phyloP scores from a whole-genome alignment of 2,329 filamentous ascomycete species.

The Cladophialophora immunda region DNA sequence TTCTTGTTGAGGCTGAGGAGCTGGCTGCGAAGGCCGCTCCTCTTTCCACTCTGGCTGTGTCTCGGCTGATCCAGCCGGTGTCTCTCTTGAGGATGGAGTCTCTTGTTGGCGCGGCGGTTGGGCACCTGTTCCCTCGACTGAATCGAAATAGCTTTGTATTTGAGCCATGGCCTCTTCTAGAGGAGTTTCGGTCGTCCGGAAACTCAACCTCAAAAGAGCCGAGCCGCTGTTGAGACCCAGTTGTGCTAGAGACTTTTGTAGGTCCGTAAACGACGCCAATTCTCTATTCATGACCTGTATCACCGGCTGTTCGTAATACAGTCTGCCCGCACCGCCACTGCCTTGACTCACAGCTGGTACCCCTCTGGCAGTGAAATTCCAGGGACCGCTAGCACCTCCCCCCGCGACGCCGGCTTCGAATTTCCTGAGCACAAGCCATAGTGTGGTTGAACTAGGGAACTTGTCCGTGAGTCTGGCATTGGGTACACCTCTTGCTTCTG shows the following conservation, averaged over 20 bases:
- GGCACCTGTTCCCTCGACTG: conserved; percentile 25
- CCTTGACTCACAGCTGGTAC: conserved; percentile 69
- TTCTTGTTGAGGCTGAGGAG: conserved; percentile 24
- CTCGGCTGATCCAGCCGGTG: conserved; percentile 30
- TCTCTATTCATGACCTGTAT: conserved; percentile 85
- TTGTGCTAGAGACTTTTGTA: conserved; percentile 89
- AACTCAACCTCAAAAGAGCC: conserved; percentile 79
- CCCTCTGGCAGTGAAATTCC: conserved; percentile 84
- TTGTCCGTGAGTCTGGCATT: conserved; percentile 80
- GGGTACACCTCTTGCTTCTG: conserved; percentile 69
- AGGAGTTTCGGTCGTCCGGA: conserved; percentile 77
- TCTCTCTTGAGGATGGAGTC: conserved; percentile 18
- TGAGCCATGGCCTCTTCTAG: conserved; percentile 85
- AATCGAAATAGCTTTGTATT: conserved; percentile 70
- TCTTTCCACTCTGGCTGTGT: conserved; percentile 29
- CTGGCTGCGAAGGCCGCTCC: conserved; percentile 27
- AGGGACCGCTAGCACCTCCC: conserved; percentile 59
- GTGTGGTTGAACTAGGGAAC: conserved; percentile 83
- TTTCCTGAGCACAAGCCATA: conserved; percentile 90
- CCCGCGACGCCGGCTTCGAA: conserved; percentile 81
- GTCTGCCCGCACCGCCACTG: conserved; percentile 69
- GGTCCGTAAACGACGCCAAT: conserved; percentile 76
- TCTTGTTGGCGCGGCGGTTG: conserved; percentile 11
- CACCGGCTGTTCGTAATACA: conserved; percentile 88
- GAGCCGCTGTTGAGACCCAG: conserved; percentile 87